phyloP scores from a whole-genome alignment of 192 early-diverging fungal genomes.

The Kickxella alabastrina region DNA sequence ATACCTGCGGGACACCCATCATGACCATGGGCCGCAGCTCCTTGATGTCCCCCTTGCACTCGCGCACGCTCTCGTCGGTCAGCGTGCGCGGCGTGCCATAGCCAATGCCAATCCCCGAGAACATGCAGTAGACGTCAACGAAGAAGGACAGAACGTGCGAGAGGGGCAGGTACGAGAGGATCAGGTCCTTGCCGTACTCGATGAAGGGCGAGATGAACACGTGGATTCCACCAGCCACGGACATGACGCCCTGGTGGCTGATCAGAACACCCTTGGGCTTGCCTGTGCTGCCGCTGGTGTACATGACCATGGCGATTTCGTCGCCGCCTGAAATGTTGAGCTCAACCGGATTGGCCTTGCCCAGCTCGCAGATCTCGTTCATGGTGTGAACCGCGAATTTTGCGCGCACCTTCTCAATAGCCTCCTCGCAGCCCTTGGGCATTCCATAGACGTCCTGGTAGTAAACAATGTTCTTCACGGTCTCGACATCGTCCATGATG shows the following conservation, averaged over 20 bases:
- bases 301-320: constrained; percentile 88
- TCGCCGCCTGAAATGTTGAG: constrained; percentile 10
- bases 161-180: constrained; percentile 79
- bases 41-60: constrained; percentile 75
- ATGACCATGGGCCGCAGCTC: constrained; percentile 71
- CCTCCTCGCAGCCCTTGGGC: constrained; percentile 51
- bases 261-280: constrained; percentile 93
- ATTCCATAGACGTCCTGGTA: constrained; percentile 49
- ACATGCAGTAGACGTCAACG: constrained; percentile 67
- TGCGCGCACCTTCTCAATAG: constrained; percentile 58
- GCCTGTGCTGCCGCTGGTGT: constrained; percentile 84
- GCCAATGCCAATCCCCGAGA: constrained; percentile 62
- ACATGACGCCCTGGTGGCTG: constrained; percentile 75
- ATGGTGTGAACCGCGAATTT: constrained; percentile 55
- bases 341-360: constrained; percentile 56
- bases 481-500: constrained; percentile 27
- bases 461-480: constrained; percentile 65
- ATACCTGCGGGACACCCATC: constrained; percentile 79
- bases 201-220: constrained; percentile 39
- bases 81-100: constrained; percentile 68
- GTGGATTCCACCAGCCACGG: constrained; percentile 55
- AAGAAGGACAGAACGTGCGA: constrained; percentile 86
- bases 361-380: constrained; percentile 68
- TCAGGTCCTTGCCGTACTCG: constrained; percentile 47
- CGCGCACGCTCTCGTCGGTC: constrained; percentile 68